phyloP scores from a whole-genome alignment of 345 rosid species.

The Corchorus olitorius region DNA sequence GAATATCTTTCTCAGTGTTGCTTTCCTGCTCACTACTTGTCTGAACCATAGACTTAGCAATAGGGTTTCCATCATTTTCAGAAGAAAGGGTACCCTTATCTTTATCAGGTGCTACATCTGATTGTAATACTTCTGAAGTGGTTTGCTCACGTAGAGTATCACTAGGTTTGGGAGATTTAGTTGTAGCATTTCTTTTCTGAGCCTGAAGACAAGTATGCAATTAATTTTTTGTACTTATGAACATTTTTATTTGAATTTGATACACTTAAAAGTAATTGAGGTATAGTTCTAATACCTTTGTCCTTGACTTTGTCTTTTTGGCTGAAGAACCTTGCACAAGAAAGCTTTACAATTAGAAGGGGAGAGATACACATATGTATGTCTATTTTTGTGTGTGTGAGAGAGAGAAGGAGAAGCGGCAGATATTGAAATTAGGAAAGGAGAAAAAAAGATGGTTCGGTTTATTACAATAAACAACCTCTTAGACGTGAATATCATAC shows the following conservation, averaged over 20 bases:
- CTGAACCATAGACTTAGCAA: conserved; percentile 30
- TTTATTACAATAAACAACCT: neutral
- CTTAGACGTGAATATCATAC: neutral
- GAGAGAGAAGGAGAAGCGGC: conserved; percentile 1
- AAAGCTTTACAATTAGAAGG: conserved; percentile 37
- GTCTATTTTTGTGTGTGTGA: neutral
- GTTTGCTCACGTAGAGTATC: conserved; percentile 40
- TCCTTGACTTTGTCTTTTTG: conserved; percentile 54
- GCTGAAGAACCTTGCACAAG: conserved; percentile 71
- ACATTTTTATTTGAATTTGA: conserved; percentile 5
- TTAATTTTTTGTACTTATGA: neutral
- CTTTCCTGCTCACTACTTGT: conserved; percentile 31
- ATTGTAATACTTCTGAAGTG: conserved; percentile 34
- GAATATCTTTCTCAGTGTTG: conserved; percentile 36
- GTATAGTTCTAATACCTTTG: conserved; percentile 56
- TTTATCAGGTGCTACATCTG: conserved; percentile 39
- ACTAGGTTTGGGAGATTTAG: conserved; percentile 40
- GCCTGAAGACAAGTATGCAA: conserved; percentile 45
- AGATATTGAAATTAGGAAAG: conserved; percentile 4
- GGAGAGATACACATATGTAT: neutral
- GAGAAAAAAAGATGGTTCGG: conserved; percentile 1
- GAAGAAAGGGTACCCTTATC: conserved; percentile 32
- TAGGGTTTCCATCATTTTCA: conserved; percentile 45
- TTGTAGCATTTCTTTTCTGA: conserved; percentile 43
- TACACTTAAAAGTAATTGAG: conserved; percentile 14